Evolutionary conservation across 768 basidiomycete species (phyloP), one percentile per base, ranked within the genome.

Genomic region (Kwoniella newhampshirensis): DNA sequence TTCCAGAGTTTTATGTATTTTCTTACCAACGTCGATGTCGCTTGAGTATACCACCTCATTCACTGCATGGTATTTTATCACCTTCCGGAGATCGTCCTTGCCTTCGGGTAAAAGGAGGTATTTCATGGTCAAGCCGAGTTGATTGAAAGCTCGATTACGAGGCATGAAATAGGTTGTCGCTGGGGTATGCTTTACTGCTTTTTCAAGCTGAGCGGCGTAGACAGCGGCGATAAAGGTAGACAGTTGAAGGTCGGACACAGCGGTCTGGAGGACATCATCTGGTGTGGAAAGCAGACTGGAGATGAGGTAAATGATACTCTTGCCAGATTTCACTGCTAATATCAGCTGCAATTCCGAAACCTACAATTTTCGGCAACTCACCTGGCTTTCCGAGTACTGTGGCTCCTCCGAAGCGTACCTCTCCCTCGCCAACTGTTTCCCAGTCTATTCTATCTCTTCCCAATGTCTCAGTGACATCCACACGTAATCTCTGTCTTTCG

Each of bases 141-240:
- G 82, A 60, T 85, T 83, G 79, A 96, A 99, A 0, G 91, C 96
- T n/a, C 78, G 73, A 70, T 99, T 99, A 42, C 83, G 85, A 8
- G 96, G 96, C 30, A 96, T 85, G 37, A 99, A 82, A 56, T 91
- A 82, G 2, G 92, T 87, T 0, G 87, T 86, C 7, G 83, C 83
- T 3, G 88, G 86, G 21, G 82, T 82, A 80, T 69, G 84, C 81
- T 56, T 91, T 77, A 79, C 69, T 20, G 77, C 80, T 28, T 88
- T 85, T 8, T 89, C 88, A 45, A 97, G 82, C 11, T 83, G 84
- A 11, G 91, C 87, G 1, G 94, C 89, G 74, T 91, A 92, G 25
- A 91, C 80, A 6, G 91, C 86, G 0, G 92, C 91, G 45, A 98
- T 83, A 78, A 93, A 99, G 18, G 86, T 84, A 2, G 94, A 97